These are phyloP conservation scores for Stagonosporopsis cucurbitacearum DNA, from an alignment of 2,329 filamentous ascomycete genomes.

Conservation along the genomic window DNA sequence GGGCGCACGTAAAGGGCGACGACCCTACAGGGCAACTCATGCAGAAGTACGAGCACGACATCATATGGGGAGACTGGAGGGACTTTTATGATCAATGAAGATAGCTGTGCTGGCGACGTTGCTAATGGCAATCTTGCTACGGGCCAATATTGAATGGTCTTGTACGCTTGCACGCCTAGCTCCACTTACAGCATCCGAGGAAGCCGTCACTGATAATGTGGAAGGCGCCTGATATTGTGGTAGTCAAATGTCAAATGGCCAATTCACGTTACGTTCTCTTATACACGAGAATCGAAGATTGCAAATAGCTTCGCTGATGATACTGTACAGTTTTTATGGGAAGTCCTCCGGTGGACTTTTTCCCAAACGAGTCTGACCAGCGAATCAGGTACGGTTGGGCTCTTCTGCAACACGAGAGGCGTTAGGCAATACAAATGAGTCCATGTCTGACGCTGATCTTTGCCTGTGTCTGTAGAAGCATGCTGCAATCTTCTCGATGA, in stretches of 20 bases:
- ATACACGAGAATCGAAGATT: neutral
- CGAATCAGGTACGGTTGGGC: neutral
- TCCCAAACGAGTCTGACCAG: neutral
- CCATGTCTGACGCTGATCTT: conserved; percentile 7
- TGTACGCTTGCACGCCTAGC: conserved; percentile 3
- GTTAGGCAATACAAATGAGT: conserved; percentile 4
- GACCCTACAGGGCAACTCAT: conserved; percentile 50
- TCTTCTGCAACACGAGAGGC: neutral
- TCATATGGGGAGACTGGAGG: conserved; percentile 45
- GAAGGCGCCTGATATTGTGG: neutral
- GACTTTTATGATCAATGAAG: conserved; percentile 28
- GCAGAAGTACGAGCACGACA: conserved; percentile 45
- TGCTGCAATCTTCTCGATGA: neutral
- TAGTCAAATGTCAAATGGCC: neutral
- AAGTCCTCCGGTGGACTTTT: neutral
- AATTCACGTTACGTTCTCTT: neutral
- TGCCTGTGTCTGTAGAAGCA: neutral
- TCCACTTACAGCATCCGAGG: neutral
- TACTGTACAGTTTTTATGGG: neutral
- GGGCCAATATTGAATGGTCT: neutral
- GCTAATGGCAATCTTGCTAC: neutral
- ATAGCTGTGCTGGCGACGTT: neutral
- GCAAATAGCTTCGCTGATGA: neutral
- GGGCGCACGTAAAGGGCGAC: conserved; percentile 49
- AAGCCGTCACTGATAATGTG: neutral